phyloP scores from a whole-genome alignment of 1,284 basidiomycete species.

The Pseudozyma sp. region DNA sequence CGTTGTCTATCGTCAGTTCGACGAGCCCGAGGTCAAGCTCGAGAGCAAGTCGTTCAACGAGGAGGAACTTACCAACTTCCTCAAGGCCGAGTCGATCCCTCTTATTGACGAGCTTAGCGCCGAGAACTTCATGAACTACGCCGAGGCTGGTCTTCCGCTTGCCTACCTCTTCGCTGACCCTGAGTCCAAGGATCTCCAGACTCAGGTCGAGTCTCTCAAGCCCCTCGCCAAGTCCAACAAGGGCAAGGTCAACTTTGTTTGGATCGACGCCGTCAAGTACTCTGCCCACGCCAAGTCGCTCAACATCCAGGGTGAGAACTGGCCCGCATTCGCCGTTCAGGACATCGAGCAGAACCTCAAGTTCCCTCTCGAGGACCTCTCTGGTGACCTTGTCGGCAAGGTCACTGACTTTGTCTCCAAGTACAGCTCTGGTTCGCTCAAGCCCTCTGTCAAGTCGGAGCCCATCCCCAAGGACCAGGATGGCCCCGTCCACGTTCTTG shows the following conservation, averaged over 20 bases:
- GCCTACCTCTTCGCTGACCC: conserved; percentile 96
- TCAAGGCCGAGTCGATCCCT: conserved; percentile 86
- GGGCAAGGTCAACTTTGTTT: conserved; percentile 94
- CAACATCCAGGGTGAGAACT: conserved; percentile 81
- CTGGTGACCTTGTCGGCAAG: conserved; percentile 73
- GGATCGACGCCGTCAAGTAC: conserved; percentile 94
- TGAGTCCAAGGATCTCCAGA: conserved; percentile 76
- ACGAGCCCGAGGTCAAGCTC: conserved; percentile 79
- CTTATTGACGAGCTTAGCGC: conserved; percentile 91
- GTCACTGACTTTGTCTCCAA: conserved; percentile 74
- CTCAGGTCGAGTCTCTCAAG: conserved; percentile 78
- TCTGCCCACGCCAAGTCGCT: conserved; percentile 94
- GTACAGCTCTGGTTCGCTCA: conserved; percentile 80
- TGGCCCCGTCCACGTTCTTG: conserved; percentile 84
- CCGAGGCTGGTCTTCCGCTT: conserved; percentile 83
- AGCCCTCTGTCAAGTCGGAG: conserved; percentile 90
- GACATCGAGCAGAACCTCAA: conserved; percentile 85
- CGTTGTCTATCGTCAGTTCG: conserved; percentile 92
- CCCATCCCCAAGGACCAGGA: conserved; percentile 86
- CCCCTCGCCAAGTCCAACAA: conserved; percentile 84
- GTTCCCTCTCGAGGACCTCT: conserved; percentile 82
- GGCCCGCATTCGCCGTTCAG: conserved; percentile 95
- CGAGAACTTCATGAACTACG: conserved; percentile 92
- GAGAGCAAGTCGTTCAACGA: conserved; percentile 71
- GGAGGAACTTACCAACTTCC: conserved; percentile 74